phyloP scores from a whole-genome alignment of 2,329 filamentous ascomycete species.

The Samsoniella hepiali region DNA sequence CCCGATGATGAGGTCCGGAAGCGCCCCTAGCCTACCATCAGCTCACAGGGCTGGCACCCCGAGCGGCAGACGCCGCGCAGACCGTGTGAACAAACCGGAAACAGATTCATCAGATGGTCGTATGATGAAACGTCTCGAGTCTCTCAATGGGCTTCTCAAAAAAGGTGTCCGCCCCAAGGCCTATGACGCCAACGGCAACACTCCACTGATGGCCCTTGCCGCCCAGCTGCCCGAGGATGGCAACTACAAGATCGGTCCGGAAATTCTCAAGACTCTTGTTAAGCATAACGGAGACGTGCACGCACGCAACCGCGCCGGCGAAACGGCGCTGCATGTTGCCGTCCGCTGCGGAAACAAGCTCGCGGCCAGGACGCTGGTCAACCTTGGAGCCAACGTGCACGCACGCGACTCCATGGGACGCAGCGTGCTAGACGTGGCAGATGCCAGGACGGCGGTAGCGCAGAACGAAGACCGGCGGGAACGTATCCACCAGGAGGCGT shows the following conservation, averaged over 20 bases:
- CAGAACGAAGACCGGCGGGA: slow-evolving; percentile 21
- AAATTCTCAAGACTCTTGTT: slow-evolving; percentile 44
- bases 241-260: slow-evolving; percentile 45
- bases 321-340: slow-evolving; percentile 54
- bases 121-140: slow-evolving; percentile 28
- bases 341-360: slow-evolving; percentile 52
- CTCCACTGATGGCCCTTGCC: slow-evolving; percentile 55
- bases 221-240: slow-evolving; percentile 49
- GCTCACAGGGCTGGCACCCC: not conserved
- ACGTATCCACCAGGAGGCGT: slow-evolving; percentile 45
- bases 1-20: slow-evolving; percentile 21
- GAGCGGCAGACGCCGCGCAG: not conserved
- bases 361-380: slow-evolving; percentile 45
- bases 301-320: slow-evolving; percentile 50
- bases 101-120: slow-evolving; percentile 34
- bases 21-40: not conserved
- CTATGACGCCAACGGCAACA: slow-evolving; percentile 50
- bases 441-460: slow-evolving; percentile 35
- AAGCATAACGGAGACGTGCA: slow-evolving; percentile 43
- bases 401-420: slow-evolving; percentile 43
- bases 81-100: not conserved
- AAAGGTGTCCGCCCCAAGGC: slow-evolving; percentile 48
- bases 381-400: slow-evolving; percentile 46
- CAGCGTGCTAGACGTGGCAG: slow-evolving; percentile 45
- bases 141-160: slow-evolving; percentile 32